Base-by-base conservation (phyloP, 2,329 filamentous ascomycete genomes). In the Corinectria fuckeliana region DNA sequence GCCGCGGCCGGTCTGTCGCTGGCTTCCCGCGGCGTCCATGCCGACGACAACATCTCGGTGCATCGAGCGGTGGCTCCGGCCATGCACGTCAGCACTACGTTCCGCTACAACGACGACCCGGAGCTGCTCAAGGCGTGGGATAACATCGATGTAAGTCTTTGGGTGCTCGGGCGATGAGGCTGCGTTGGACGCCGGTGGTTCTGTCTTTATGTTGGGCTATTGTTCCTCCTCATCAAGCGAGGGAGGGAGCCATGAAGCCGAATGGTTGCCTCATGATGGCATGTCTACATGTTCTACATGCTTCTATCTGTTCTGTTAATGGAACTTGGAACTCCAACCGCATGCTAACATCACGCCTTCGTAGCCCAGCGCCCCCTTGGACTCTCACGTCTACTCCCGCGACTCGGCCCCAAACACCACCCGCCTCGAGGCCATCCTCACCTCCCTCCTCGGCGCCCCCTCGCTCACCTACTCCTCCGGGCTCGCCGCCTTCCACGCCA, bases 41-140 rank as follows among this genome's bases (percentile, higher is more conserved):
- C 90, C 62, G 93, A 96, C 71, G 89, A 96, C 78, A 82, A 81
- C 69, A 83, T 95, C 69, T 91, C 92, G 75, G 78, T 82, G 30
- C 86, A 91, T 67, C 82, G 87, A 50, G 92, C 95, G 72, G 90
- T 98, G 55, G 93, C 94, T 11, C 94, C 95, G 59, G 88, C 94
- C 4, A 82, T 98, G 72, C 94, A 98, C 75, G 87, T 96, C 64
- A 93, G 92, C 62, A 97, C 94, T 11, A 98, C 92, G 14, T 98
- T 92, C 77, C 88, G 92, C 67, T 98, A 97, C 76, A 81, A 83
- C 25, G 77, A 81, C 52, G 84, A 97, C 72, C 91, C 92, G 2
- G 83, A 88, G 5, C 74, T 86, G 25, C 84, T 97, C 44, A 77
- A 61, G 73, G 60, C 73, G 21, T 81, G 79, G 78, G 72, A 74